phyloP scores from a whole-genome alignment of 2,329 filamentous ascomycete genomes.

The Thelonectria discophora region DNA sequence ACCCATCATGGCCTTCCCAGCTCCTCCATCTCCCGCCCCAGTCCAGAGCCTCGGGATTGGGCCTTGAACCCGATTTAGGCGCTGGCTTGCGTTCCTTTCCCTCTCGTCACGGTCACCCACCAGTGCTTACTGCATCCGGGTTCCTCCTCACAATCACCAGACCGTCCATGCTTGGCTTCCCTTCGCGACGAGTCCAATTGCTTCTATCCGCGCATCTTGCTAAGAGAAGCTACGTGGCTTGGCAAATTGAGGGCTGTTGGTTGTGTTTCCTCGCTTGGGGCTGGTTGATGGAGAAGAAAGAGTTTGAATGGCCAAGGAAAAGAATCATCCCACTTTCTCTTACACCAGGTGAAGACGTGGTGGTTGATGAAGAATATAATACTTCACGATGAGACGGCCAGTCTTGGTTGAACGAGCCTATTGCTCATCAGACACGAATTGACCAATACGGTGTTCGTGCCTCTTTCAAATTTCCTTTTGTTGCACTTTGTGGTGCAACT shows the following conservation, averaged over 20 bases:
- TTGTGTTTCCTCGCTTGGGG: constrained; percentile 1
- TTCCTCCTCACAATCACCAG: constrained; percentile 33
- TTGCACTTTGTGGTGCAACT: too few relatives aligned
- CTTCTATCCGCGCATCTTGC: constrained; percentile 7
- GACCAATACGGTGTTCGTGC: neutral
- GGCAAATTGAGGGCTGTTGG: constrained; percentile 7
- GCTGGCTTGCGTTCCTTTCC: constrained; percentile 37
- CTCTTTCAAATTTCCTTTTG: neutral
- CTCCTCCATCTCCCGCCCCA: constrained; percentile 11
- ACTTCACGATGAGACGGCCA: constrained; percentile 8
- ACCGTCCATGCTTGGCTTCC: constrained; percentile 38
- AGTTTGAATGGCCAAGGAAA: neutral
- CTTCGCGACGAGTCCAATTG: constrained; percentile 18
- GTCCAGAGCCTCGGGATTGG: constrained; percentile 23
- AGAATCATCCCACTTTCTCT: constrained; percentile 32
- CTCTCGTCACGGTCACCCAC: constrained; percentile 27
- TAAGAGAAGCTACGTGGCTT: constrained; percentile 24
- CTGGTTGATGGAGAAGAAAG: neutral
- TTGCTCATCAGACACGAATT: constrained; percentile 17
- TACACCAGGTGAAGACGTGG: constrained; percentile 21
- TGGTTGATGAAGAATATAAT: constrained; percentile 20
- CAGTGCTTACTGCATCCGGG: constrained; percentile 33
- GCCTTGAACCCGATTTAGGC: constrained; percentile 38
- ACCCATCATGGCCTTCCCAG: neutral
- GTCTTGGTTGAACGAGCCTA: constrained; percentile 13